Percentiles rank a stretch among this genome's conserved stretches.
Conservation (phyloP, 352 stramenopile genomes). For the Aphanomyces astaci region DNA sequence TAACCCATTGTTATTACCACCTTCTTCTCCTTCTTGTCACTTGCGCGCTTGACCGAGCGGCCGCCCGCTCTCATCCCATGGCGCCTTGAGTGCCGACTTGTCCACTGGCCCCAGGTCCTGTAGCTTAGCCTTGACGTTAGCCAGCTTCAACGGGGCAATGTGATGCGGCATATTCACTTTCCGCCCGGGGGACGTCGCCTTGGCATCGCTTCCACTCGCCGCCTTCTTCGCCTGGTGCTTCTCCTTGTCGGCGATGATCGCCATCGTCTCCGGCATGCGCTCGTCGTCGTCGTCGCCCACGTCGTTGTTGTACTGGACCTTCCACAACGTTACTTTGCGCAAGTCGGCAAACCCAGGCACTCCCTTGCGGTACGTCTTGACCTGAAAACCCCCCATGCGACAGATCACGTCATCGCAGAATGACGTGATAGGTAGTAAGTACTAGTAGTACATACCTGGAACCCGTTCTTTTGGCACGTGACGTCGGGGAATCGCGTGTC, state of each 20-base stretch:
- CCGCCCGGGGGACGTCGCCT: slow-evolving; percentile 40
- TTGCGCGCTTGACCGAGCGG: slow-evolving; percentile 46
- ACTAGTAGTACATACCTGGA: too few species aligned
- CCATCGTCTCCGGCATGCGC: slow-evolving; percentile 17
- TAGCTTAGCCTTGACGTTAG: slow-evolving; percentile 36
- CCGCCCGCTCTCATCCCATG: slow-evolving; percentile 67
- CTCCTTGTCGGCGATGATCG: neutral
- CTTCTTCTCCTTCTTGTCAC: slow-evolving; percentile 18
- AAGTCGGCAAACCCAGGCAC: slow-evolving; percentile 55
- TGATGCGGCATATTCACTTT: slow-evolving; percentile 75
- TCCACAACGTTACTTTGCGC: slow-evolving; percentile 70
- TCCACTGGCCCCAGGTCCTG: slow-evolving; percentile 40
- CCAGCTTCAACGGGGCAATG: slow-evolving; percentile 58
- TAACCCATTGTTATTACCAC: neutral
- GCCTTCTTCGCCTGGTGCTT: slow-evolving; percentile 5
- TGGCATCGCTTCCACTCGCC: slow-evolving; percentile 33
- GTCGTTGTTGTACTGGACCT: slow-evolving; percentile 58
- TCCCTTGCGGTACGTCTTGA: slow-evolving; percentile 59
- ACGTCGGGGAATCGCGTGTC: slow-evolving; percentile 92
- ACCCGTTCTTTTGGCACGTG: slow-evolving; percentile 74
- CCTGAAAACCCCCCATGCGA: neutral
- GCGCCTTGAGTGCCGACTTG: slow-evolving; percentile 41
- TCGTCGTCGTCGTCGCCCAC: slow-evolving; percentile 31
- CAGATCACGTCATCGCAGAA: neutral
- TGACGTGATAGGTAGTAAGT: neutral